These are phyloP conservation scores for Imleria badia DNA, from an alignment of 768 basidiomycete genomes.

Conservation along the genomic window DNA sequence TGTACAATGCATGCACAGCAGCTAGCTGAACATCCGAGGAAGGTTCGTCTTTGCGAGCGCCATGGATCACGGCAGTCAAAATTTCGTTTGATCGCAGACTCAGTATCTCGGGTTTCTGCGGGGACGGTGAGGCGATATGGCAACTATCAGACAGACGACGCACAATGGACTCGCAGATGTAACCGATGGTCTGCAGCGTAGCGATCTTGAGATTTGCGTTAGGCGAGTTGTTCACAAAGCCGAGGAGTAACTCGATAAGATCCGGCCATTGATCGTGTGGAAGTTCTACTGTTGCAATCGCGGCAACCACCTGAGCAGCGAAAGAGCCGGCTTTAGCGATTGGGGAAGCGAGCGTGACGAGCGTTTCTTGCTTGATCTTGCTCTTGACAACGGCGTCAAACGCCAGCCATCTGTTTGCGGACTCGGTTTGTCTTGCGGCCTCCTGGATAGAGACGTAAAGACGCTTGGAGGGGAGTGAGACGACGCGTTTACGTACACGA, in stretches of 20 bases:
- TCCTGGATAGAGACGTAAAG: conserved; percentile 52
- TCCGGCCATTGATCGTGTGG: conserved; percentile 87
- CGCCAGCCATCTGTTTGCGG: conserved; percentile 79
- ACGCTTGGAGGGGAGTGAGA: conserved; percentile 9
- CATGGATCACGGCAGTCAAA: conserved; percentile 96
- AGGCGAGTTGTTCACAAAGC: conserved; percentile 74
- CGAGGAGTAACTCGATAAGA: conserved; percentile 83
- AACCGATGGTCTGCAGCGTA: conserved; percentile 93
- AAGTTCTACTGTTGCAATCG: conserved; percentile 92
- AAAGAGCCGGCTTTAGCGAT: conserved; percentile 75
- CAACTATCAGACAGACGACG: conserved; percentile 36
- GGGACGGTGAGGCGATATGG: conserved; percentile 5
- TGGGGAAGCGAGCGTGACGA: conserved; percentile 77
- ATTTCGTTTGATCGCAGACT: conserved; percentile 93
- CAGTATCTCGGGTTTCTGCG: conserved; percentile 89
- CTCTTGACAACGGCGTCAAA: conserved; percentile 62
- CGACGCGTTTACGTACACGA: conserved; percentile 59
- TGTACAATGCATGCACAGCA: conserved; percentile 88
- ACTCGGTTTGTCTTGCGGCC: conserved; percentile 67
- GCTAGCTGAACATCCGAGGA: conserved; percentile 89
- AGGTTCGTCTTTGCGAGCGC: conserved; percentile 93
- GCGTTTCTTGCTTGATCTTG: conserved; percentile 87
- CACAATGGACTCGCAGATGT: conserved; percentile 95
- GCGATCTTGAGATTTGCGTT: conserved; percentile 80
- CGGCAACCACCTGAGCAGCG: conserved; percentile 91